Conservation (phyloP, 192 early-diverging fungal genomes). For the Diversispora epigaea region DNA sequence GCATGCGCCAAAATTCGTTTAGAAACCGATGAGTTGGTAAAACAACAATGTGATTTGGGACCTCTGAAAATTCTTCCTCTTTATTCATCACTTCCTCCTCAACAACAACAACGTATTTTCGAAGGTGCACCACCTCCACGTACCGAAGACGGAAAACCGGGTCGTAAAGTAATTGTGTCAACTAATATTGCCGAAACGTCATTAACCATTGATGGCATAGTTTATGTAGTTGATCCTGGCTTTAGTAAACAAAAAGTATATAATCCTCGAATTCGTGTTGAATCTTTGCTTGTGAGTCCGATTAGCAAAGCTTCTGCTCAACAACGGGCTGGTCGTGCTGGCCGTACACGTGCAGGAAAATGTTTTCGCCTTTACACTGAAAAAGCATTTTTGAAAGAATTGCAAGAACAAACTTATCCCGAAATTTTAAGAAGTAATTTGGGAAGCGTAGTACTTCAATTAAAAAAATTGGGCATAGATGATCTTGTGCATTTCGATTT, state of each 20-base stretch:
- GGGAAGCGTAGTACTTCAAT: constrained; percentile 92
- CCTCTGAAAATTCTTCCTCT: constrained; percentile 84
- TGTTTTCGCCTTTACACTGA: constrained; percentile 98
- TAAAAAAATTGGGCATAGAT: constrained; percentile 96
- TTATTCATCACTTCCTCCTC: constrained; percentile 90
- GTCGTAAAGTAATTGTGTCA: constrained; percentile 95
- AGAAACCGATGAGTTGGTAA: constrained; percentile 71
- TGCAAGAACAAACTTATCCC: constrained; percentile 97
- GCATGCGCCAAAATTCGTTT: constrained; percentile 82
- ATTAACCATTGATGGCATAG: constrained; percentile 97
- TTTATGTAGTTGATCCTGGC: constrained; percentile 98
- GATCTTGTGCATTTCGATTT: constrained; percentile 99
- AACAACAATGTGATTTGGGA: constrained; percentile 61
- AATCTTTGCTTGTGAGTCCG: constrained; percentile 91
- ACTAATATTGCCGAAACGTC: constrained; percentile 99
- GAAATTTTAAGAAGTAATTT: constrained; percentile 98
- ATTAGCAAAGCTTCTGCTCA: constrained; percentile 94
- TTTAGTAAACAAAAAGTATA: constrained; percentile 99
- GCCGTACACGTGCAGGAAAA: constrained; percentile 96
- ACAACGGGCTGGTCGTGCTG: constrained; percentile 97
- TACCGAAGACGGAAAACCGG: constrained; percentile 74
- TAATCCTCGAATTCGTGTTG: constrained; percentile 95
- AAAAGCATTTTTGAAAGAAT: constrained; percentile 87
- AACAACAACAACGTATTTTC: constrained; percentile 92
- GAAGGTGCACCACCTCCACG: constrained; percentile 82